Conservation (phyloP, 257 asterid genomes). For the Anisodus acutangulus region DNA sequence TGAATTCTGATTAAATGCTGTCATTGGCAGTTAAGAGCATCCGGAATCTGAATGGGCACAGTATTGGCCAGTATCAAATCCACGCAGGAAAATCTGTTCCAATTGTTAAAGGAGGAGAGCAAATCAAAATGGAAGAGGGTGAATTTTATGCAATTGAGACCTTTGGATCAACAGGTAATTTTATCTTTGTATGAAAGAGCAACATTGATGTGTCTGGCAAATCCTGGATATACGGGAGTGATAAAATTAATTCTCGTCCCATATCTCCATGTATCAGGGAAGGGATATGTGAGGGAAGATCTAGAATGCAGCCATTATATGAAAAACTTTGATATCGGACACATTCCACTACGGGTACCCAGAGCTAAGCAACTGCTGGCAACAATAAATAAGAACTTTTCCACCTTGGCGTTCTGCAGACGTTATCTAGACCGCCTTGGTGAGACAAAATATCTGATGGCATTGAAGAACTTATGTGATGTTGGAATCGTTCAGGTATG, state of each 20-base stretch:
- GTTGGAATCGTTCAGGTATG: slow-evolving; percentile 89
- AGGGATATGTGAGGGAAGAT: slow-evolving; percentile 95
- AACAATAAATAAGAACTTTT: slow-evolving; percentile 86
- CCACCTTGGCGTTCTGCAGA: slow-evolving; percentile 94
- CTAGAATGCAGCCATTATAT: slow-evolving; percentile 98
- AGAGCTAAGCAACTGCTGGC: slow-evolving; percentile 90
- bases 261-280: slow-evolving; percentile 53
- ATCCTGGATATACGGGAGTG: background rate
- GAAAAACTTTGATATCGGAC: slow-evolving; percentile 97
- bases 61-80: slow-evolving; percentile 89
- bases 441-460: slow-evolving; percentile 93
- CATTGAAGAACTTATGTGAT: slow-evolving; percentile 93
- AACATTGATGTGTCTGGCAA: background rate
- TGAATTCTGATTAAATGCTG: slow-evolving; percentile 30
- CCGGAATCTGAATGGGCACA: slow-evolving; percentile 95
- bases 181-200: background rate
- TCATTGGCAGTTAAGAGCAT: slow-evolving; percentile 83
- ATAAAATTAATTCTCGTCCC: background rate
- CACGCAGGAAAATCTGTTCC: slow-evolving; percentile 99
- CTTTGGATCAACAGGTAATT: slow-evolving; percentile 91
- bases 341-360: slow-evolving; percentile 85
- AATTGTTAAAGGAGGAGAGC: slow-evolving; percentile 96
- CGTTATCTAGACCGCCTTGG: slow-evolving; percentile 94
- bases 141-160: slow-evolving; percentile 98
- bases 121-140: slow-evolving; percentile 99